Evolutionary conservation across 129 eudicot species (phyloP), one percentile per base, ranked within the genome.

Genomic region (Escallonia rubra): DNA sequence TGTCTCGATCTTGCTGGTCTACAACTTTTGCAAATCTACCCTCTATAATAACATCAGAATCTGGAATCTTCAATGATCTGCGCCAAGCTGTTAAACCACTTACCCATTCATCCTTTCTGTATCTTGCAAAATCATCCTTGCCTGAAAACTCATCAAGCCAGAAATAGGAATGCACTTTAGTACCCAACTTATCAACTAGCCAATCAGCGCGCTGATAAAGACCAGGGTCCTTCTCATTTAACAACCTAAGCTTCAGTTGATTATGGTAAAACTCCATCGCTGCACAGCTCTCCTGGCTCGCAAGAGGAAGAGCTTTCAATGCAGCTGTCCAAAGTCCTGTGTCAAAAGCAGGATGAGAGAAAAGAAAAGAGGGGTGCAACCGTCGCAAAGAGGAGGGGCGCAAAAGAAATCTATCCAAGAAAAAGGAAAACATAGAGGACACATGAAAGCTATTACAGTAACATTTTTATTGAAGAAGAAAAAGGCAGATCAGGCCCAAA

Each of bases 121-220:
- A 91, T 49, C 94, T 88, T 51, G 94, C 79, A 72, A 83, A 91
- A 72, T 73, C 89, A 23, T 88, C 89, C 71, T 81, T 91, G 43
- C 74, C 86, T 5, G 91, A 77, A 49, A 79, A 91, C 71, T 88
- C 97, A 55, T 91, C 97, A 54, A 91, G 94, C 97, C 96, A 91
- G 64, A 91, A 91, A 83, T 81, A 88, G 52, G 97, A 85, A 43
- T 87, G 95, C 43, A 81, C 87, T 82, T 81, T 88, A 11, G 90
- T 88, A 57, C 63, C 81, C 59, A 91, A 70, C 69, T 91, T 91
- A 61, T 88, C 78, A 13, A 85, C 82, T 62, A 91, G 51, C 97
- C 97, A 91, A 84, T 88, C 96, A 41, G 83, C 77, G 16, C 91
- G 97, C 62, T 73, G 74, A 57, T 85, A 85, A 10, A 66, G 76